Evolutionary conservation across 2,329 filamentous ascomycete species (phyloP), one percentile per base, ranked within the genome.

Genomic region (Ceratocystis diversiconidia): DNA sequence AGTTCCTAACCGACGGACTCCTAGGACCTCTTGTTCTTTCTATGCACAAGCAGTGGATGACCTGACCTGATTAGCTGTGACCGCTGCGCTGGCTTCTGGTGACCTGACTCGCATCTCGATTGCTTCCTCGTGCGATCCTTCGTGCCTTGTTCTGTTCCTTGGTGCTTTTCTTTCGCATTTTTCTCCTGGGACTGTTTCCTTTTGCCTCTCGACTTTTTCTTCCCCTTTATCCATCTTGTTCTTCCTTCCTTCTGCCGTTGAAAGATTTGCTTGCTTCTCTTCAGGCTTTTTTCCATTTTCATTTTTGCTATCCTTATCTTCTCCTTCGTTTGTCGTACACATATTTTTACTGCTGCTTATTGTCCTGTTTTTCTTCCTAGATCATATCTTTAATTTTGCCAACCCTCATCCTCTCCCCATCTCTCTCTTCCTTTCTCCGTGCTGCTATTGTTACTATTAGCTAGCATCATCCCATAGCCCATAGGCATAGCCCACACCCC

Each of bases 111-210:
- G 30, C 30, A 59, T 59, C 55, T 59, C 55, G 55, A 59, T 36
- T 59, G 17, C 55, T 36, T 59, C 55, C 55, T 59, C 28, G 30
- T 30, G 25, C 12, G 25, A 62, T 62, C 61, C 61, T 62, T 62
- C 44, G 30, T 46, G 30, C 62, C 32, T 59, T 64, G 44, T 41
- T 64, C 55, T 19, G 25, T 28, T 32, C 55, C 30, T 59, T 30
- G 55, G 15, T 59, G 28, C 41, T 10, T 10, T 62, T 55, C 28
- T 48, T 59, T 62, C 43, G 10, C 17, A 32, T 48, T 61, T 50
- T 19, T 30, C 17, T 61, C 32, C n/a, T 25, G 30, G 32, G 41
- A 1, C 61, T 28, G 32, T 36, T 46, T 32, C 32, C 30, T 55
- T 10, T 43, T 44, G 19, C 30, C 30, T 43, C 28, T 19, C n/a